Evolutionary conservation across 306 rosid genomes (phyloP), one percentile per base, ranked within the genome.

Genomic region (Casuarina glauca): DNA sequence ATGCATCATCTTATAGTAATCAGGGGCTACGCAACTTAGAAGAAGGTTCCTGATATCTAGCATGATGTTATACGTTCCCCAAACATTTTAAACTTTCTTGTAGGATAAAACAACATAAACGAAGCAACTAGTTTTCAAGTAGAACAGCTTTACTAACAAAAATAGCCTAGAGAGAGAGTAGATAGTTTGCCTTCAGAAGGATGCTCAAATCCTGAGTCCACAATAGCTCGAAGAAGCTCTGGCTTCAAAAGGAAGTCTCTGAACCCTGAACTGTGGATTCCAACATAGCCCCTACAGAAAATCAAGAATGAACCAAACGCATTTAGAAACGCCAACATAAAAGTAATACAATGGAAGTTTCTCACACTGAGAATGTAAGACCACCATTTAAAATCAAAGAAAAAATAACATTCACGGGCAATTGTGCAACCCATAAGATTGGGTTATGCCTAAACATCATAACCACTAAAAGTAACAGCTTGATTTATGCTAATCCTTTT

Each of bases 181-280:
- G 36, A 78, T 43, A 83, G 69, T 38, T 81, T 89, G 89, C 99
- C 99, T 96, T 96, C 99, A 42, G 99, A 96, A 44, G 99, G 99
- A 83, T 96, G 99, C 91, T 96, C 99, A 89, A 96, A 96, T 66
- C 99, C 99, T 0, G 99, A 96, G 85, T 96, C 99, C 64, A 95
- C 99, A 70, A 95, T 95, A 78, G 99, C 96, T 4, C 99, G 97
- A 11, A 95, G 98, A 78, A 95, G 99, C 87, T 95, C 99, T 76
- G 99, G 98, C 90, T 95, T 95, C 78, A 95, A 87, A 70, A 96
- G 98, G 80, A 96, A 96, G 89, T 96, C 99, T 90, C 99, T 88
- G 81, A 96, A 96, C 78, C 99, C 99, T 51, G 99, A 96, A 84
- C 99, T 96, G 84, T 96, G 99, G 72, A 96, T 96, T 75, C 99